Evolutionary conservation across 2,329 filamentous ascomycete species (phyloP).

Genomic region (Epichloe gansuensis): DNA sequence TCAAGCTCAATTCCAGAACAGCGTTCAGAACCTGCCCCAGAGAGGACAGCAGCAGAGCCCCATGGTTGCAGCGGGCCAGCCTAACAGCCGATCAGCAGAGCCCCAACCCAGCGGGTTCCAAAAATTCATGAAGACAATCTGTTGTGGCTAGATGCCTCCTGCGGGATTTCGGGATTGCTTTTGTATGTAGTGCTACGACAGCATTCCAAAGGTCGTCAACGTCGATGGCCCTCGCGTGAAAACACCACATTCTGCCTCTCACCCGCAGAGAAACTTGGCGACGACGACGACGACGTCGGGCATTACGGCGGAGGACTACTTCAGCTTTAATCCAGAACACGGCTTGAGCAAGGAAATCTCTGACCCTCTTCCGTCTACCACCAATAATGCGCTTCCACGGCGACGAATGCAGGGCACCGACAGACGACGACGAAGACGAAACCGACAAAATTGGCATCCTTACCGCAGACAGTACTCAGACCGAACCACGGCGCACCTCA

Average conservation of each 20-base stretch:
- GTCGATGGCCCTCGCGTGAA: background rate
- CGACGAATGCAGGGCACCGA: background rate
- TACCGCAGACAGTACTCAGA: background rate
- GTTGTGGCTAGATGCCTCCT: conserved; percentile 55
- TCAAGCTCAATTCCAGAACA: conserved; percentile 93
- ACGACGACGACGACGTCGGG: background rate
- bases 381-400: background rate
- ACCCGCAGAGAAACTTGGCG: background rate
- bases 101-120: conserved; percentile 71
- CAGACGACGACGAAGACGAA: conserved; percentile 5
- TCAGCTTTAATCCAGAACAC: background rate
- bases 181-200: conserved; percentile 17
- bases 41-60: conserved; percentile 48
- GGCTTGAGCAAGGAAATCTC: background rate
- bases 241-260: background rate
- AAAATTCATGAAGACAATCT: conserved; percentile 85
- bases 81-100: conserved; percentile 47
- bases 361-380: background rate
- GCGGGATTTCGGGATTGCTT: conserved; percentile 16
- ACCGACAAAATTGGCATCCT: conserved; percentile 1
- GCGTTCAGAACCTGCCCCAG: conserved; percentile 71
- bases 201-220: conserved; percentile 10
- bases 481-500: background rate
- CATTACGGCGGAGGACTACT: background rate
- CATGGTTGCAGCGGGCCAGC: conserved; percentile 39